Base-by-base conservation (phyloP, 2,329 filamentous ascomycete genomes). In the Gliomastix tumulicola region DNA sequence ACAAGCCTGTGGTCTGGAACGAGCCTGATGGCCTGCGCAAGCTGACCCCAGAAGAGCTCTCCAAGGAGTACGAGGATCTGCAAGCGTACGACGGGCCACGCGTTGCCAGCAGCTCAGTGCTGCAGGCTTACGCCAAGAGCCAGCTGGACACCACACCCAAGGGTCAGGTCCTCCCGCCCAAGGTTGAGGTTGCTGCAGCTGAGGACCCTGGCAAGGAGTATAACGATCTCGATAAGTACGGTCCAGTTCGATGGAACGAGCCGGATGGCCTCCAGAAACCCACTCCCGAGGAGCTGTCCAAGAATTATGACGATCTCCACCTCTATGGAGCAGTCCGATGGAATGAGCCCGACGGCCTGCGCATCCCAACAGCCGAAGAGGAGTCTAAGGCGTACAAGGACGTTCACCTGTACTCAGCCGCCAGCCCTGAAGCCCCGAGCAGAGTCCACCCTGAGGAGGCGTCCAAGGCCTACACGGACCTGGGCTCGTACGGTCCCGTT, bases 191-290 rank as follows among this genome's bases (percentile, higher is more conserved):
- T 6, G 41, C 45, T 2, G n/a, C n/a, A n/a, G 38, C 36, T 7
- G 43, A 58, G 30, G 48, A 58, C 27, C 36, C 49, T 12, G 38
- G 54, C 21, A 42, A 49, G 21, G 49, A 58, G 36, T 63, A 68
- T 38, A 52, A 66, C 4, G 68, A 73, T 33, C 48, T 72, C 32
- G 44, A 57, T 38, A 50, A 60, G 27, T 68, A 65, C 41, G 52
- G 52, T 3, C 55, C 60, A 4, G 49, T 60, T 12, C 39, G 37
- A 6, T 60, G 54, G 48, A 63, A 66, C 21, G 57, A 62, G 36
- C 58, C 60, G 3, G 54, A 62, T 37, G 57, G 57, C 4, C 41
- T 57, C 13, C 51, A 43, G 16, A 39, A 46, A 5, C 39, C 46
- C 15, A 56, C 53, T 2, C 40, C 46, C 2, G 60, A 65, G 18